Percentiles rank a stretch among this genome's conserved stretches.
These are phyloP conservation scores for Tricholoma bakamatsutake DNA, from an alignment of 768 basidiomycete species.

Conservation along the genomic window DNA sequence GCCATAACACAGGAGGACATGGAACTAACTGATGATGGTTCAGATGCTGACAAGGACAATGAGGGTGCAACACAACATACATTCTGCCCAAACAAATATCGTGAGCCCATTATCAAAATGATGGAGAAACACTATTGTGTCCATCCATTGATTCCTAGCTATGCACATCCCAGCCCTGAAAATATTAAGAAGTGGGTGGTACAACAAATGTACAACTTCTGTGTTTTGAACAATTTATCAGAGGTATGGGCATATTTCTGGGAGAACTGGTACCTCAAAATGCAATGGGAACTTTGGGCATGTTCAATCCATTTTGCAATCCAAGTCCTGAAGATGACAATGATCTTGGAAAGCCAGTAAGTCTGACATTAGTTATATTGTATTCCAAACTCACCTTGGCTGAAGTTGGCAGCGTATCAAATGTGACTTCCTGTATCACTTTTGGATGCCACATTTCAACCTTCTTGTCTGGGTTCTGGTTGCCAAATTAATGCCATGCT, in stretches of 20 bases:
- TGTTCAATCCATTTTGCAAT: too few relatives aligned
- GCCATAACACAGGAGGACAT: neutral
- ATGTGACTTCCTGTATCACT: too few relatives aligned
- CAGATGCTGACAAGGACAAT: neutral
- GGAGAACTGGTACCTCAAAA: too few relatives aligned
- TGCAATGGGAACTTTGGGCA: too few relatives aligned
- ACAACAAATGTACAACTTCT: slow-evolving; percentile 3
- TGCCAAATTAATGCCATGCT: too few relatives aligned
- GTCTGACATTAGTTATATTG: too few relatives aligned
- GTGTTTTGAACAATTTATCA: neutral
- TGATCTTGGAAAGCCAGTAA: too few relatives aligned
- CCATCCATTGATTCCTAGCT: slow-evolving; percentile 16
- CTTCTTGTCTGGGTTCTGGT: too few relatives aligned
- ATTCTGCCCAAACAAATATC: neutral
- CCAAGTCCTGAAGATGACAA: too few relatives aligned
- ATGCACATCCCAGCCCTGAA: slow-evolving; percentile 7
- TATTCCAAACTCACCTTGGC: too few relatives aligned
- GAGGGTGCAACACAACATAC: neutral
- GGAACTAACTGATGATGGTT: neutral
- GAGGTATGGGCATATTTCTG: slow-evolving; percentile 22
- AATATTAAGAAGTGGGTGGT: slow-evolving; percentile 2
- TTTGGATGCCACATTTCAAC: too few relatives aligned
- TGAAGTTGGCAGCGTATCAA: too few relatives aligned
- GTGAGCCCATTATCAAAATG: slow-evolving; percentile 13
- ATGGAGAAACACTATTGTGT: slow-evolving; percentile 18